Evolutionary conservation across 805 yeast species (phyloP), one percentile per base, ranked within the genome.

Genomic region (Cyberlindnera japonica): DNA sequence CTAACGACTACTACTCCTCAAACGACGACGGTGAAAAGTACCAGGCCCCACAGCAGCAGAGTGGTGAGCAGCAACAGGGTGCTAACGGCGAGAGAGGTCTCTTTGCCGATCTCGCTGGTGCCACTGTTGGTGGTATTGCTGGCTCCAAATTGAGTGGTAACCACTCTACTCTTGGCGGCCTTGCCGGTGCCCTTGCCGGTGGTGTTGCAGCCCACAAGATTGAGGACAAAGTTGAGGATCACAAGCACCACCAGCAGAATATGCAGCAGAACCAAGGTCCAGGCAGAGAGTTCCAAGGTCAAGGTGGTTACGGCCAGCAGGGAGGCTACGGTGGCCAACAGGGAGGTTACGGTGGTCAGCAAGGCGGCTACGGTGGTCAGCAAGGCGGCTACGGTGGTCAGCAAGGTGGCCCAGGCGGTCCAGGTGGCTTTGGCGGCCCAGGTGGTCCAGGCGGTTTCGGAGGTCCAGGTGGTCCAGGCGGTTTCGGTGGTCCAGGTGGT

Each of bases 101-200:
- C 33, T 46, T 70, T 11, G 58, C 77, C 17, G 64, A 72, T 21
- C 54, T 74, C 20, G 61, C 64, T 13, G 80, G 81, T 52, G 79
- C 75, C 47, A 68, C 69, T 41, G 75, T 72, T 31, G 79, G 79
- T 57, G 79, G 75, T 15, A 65, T 58, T 48, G 77, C 72, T 52
- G 79, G 79, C 47, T 59, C 68, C 20, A 67, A 71, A 47, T 27
- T 69, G 12, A 63, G 69, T 33, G 67, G 69, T 23, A 42, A 54
- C 10, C 64, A 61, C 36, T 51, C 60, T 8, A 58, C 56, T 15
- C 45, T 74, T 17, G 74, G 75, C 36, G 70, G 71, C 35, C 58
- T 73, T 41, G 68, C 67, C 22, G 83, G 82, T 58, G 80, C 76
- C 30, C 44, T 77, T 44, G 72, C 66, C 22, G 82, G 82, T 58